Evolutionary conservation across 768 basidiomycete species (phyloP).

Genomic region (Pholiota conissans): DNA sequence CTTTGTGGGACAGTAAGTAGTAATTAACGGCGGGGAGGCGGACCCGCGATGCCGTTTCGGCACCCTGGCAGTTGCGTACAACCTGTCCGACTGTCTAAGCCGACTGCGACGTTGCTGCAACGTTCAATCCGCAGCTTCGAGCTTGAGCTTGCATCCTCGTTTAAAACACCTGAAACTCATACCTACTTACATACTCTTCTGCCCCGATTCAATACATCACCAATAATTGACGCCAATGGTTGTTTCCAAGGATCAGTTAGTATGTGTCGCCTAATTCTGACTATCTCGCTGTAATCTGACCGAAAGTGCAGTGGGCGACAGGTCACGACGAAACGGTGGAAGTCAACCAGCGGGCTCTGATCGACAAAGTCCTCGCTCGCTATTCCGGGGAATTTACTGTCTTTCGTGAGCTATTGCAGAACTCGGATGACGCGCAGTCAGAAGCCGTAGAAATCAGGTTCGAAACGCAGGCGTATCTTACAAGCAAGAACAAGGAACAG

Average conservation of each 20-base stretch:
- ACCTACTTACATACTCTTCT: neutral
- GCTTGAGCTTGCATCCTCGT: neutral
- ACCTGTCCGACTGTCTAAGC: too few species aligned
- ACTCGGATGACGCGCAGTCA: slow-evolving; percentile 90
- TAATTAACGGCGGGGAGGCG: neutral
- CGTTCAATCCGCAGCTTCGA: neutral
- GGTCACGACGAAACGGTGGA: slow-evolving; percentile 83
- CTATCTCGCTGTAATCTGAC: neutral
- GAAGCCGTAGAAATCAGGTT: slow-evolving; percentile 78
- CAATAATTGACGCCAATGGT: slow-evolving; percentile 10
- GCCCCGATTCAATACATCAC: neutral
- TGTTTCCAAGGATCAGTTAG: slow-evolving; percentile 20
- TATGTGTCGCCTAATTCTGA: neutral
- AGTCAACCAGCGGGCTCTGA: slow-evolving; percentile 94
- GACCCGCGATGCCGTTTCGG: neutral
- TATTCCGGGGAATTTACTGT: slow-evolving; percentile 94
- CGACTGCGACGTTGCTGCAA: neutral
- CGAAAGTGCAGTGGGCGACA: slow-evolving; percentile 40
- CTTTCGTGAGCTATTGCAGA: slow-evolving; percentile 87
- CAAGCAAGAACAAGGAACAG: slow-evolving; percentile 24
- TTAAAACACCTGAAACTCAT: neutral
- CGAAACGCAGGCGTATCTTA: slow-evolving; percentile 56
- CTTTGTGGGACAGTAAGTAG: too few species aligned
- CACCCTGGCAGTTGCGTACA: neutral
- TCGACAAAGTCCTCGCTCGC: slow-evolving; percentile 94